Percentiles rank a stretch among this genome's conserved stretches.
Evolutionary conservation across 805 yeast genomes (phyloP).

Genomic region (Zygoascus flipseniorum): DNA sequence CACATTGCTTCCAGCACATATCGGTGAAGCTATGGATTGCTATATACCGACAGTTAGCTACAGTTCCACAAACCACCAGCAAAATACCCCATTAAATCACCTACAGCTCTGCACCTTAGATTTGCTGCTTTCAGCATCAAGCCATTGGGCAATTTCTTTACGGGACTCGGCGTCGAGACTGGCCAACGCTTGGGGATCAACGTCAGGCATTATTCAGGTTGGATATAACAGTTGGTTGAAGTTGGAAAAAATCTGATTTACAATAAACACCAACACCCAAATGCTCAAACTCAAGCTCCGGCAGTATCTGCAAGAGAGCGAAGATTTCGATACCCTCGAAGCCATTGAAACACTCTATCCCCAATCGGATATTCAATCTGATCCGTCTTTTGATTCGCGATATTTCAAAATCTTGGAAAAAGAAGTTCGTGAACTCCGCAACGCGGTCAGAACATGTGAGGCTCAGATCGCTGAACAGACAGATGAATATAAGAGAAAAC

Average conservation of each 20-base stretch:
- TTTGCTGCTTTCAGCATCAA: conserved; percentile 77
- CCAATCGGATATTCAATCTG: background rate
- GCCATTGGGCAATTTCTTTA: conserved; percentile 63
- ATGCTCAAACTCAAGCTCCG: background rate
- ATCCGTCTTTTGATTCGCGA: background rate
- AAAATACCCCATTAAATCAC: conserved; percentile 3
- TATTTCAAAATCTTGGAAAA: background rate
- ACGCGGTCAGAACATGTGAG: background rate
- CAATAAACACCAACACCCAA: background rate
- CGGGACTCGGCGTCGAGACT: conserved; percentile 59
- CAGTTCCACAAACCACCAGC: no score
- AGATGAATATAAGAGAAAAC: background rate
- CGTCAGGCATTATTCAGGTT: conserved; percentile 19
- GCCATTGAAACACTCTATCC: background rate
- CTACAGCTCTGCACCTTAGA: conserved; percentile 68
- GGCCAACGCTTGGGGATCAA: conserved; percentile 35
- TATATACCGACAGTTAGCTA: conserved; percentile 1
- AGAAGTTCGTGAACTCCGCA: background rate
- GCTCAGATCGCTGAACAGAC: background rate
- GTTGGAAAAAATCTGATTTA: background rate
- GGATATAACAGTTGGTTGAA: background rate
- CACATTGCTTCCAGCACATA: conserved; percentile 83
- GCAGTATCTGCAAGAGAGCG: background rate
- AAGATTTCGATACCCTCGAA: background rate
- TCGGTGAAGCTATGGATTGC: conserved; percentile 83